Conservation (phyloP, 1,284 basidiomycete species). For the Farysia itapuensis region DNA sequence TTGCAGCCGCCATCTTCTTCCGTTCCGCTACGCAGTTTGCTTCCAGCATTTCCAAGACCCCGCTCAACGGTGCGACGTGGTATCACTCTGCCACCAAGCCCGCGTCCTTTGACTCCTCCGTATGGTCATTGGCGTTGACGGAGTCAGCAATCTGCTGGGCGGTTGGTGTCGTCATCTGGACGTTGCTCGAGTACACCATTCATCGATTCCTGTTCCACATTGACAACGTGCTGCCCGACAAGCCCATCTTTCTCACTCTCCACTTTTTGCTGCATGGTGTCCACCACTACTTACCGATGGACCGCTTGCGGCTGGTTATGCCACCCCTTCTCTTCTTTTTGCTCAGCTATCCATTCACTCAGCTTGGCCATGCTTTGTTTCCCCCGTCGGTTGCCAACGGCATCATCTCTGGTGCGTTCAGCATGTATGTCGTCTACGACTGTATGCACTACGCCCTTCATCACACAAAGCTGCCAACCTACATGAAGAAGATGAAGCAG, state of each 20-base stretch:
- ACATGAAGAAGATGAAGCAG: conserved; percentile 88
- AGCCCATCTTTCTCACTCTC: conserved; percentile 74
- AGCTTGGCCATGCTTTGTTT: conserved; percentile 80
- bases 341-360: conserved; percentile 85
- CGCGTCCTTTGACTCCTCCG: conserved; percentile 51
- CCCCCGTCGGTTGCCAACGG: conserved; percentile 83
- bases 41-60: conserved; percentile 7
- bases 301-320: conserved; percentile 85
- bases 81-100: conserved; percentile 64
- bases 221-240: conserved; percentile 85
- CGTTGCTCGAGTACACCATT: conserved; percentile 88
- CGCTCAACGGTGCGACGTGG: conserved; percentile 21
- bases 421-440: conserved; percentile 73
- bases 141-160: conserved; percentile 66
- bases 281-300: conserved; percentile 98
- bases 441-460: conserved; percentile 60
- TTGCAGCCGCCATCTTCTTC: conserved; percentile 76
- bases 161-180: conserved; percentile 92
- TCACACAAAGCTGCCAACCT: conserved; percentile 70
- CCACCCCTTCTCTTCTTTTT: conserved; percentile 81
- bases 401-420: conserved; percentile 85
- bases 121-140: conserved; percentile 28
- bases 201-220: conserved; percentile 98
- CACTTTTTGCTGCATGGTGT: conserved; percentile 96
- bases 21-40: conserved; percentile 80